phyloP scores from a whole-genome alignment of 495 filamentous ascomycete genomes.

The Aspergillus indologenus region DNA sequence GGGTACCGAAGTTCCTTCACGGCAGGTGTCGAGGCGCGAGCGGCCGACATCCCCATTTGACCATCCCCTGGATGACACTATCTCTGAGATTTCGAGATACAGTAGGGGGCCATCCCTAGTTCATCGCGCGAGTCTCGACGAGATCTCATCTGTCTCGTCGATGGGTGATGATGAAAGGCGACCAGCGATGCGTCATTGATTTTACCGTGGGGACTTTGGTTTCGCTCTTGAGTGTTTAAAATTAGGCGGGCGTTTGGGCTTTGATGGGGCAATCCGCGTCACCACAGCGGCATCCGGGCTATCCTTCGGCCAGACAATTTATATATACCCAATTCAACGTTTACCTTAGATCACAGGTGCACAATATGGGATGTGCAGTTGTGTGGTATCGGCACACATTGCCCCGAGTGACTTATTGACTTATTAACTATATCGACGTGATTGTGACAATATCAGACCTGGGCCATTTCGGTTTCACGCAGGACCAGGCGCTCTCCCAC shows the following conservation, averaged over 20 bases:
- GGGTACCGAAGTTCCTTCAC: neutral
- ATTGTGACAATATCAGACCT: no score
- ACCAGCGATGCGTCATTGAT: neutral
- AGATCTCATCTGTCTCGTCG: conserved; percentile 38
- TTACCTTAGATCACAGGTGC: no score
- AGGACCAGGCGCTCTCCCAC: neutral
- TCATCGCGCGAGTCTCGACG: conserved; percentile 20
- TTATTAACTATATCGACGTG: no score
- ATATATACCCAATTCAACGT: neutral
- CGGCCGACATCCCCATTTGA: conserved; percentile 30
- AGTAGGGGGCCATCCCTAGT: conserved; percentile 12
- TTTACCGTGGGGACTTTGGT: neutral
- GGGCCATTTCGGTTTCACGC: no score
- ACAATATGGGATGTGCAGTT: no score
- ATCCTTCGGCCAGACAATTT: neutral
- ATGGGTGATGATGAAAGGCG: conserved; percentile 24
- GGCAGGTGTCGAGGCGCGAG: conserved; percentile 3
- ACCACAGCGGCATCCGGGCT: neutral
- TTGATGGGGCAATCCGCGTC: neutral
- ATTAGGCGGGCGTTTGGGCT: neutral
- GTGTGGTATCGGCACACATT: no score
- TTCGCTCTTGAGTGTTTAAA: neutral
- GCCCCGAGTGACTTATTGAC: no score
- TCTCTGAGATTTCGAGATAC: conserved; percentile 33
- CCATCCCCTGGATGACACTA: conserved; percentile 25